Conservation (phyloP, 805 yeast genomes). For the Candida saitoana region DNA sequence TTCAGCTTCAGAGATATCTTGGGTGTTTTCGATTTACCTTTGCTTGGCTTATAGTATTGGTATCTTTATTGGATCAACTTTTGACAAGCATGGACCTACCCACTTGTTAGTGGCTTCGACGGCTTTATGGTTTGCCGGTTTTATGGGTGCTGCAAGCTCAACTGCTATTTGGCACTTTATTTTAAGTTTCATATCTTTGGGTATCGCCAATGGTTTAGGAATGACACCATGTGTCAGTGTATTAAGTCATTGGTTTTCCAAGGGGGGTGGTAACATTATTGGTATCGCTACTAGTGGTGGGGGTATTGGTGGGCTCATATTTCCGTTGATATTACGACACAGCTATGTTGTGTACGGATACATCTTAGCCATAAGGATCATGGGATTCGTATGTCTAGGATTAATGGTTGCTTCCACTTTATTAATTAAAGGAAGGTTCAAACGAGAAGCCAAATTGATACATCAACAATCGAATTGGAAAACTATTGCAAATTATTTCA, state of each 20-base stretch:
- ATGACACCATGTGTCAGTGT: conserved; percentile 60
- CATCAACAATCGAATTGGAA: conserved; percentile 5
- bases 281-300: conserved; percentile 68
- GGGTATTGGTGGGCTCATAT: conserved; percentile 59
- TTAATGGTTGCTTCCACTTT: conserved; percentile 20
- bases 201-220: conserved; percentile 57
- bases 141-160: conserved; percentile 57
- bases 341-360: conserved; percentile 47
- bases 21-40: conserved; percentile 61
- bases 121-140: conserved; percentile 40
- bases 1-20: conserved; percentile 48
- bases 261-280: conserved; percentile 50
- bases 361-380: conserved; percentile 54
- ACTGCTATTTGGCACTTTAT: conserved; percentile 56
- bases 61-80: conserved; percentile 54
- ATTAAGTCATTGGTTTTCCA: conserved; percentile 62
- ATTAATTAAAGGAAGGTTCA: conserved; percentile 26
- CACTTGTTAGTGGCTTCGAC: conserved; percentile 42
- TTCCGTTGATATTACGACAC: conserved; percentile 52
- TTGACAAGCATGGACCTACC: conserved; percentile 58
- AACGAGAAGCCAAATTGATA: conserved; percentile 2
- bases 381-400: conserved; percentile 32
- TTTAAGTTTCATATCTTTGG: conserved; percentile 52
- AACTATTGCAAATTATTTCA: conserved; percentile 5
- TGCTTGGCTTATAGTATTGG: conserved; percentile 47